Percentiles rank a stretch among this genome's conserved stretches.
phyloP scores from a whole-genome alignment of 345 rosid species.

The Gossypium turneri region DNA sequence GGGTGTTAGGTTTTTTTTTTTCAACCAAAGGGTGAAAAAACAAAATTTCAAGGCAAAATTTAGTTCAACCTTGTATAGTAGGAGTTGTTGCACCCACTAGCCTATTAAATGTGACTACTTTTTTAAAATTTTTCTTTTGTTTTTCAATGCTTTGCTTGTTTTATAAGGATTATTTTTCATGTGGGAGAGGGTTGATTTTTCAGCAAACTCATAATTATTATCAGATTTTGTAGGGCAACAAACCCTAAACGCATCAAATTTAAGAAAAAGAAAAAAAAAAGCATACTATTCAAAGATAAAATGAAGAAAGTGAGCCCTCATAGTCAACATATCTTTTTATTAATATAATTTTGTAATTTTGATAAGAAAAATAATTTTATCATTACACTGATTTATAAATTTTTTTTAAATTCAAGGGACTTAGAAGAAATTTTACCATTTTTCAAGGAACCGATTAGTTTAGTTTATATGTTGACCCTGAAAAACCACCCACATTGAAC shows the following conservation, averaged over 20 bases:
- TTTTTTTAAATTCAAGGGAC: too few species aligned
- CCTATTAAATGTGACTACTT: conserved; percentile 17
- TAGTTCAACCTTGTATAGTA: conserved; percentile 27
- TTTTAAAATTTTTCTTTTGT: neutral
- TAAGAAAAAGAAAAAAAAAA: neutral
- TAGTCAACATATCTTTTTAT: conserved; percentile 15
- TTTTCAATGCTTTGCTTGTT: conserved; percentile 43
- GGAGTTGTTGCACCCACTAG: conserved; percentile 69
- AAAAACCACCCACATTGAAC: neutral
- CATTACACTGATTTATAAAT: too few species aligned
- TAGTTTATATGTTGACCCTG: conserved; percentile 6
- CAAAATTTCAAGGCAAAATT: conserved; percentile 12
- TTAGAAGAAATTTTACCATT: too few species aligned
- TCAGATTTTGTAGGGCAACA: neutral
- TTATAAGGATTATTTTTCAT: conserved; percentile 24
- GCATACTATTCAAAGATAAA: conserved; percentile 3
- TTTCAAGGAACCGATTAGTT: neutral
- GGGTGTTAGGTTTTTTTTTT: conserved; percentile 59
- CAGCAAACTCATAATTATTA: conserved; percentile 17
- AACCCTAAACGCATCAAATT: neutral
- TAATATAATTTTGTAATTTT: too few species aligned
- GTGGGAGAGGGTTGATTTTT: neutral
- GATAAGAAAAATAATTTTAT: too few species aligned
- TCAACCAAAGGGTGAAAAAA: conserved; percentile 18
- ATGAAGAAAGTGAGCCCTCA: neutral